A percentile compares a stretch with the other conserved stretches of the same genome.
phyloP scores from a whole-genome alignment of 2,329 filamentous ascomycete species.

The Phialemonium atrogriseum region DNA sequence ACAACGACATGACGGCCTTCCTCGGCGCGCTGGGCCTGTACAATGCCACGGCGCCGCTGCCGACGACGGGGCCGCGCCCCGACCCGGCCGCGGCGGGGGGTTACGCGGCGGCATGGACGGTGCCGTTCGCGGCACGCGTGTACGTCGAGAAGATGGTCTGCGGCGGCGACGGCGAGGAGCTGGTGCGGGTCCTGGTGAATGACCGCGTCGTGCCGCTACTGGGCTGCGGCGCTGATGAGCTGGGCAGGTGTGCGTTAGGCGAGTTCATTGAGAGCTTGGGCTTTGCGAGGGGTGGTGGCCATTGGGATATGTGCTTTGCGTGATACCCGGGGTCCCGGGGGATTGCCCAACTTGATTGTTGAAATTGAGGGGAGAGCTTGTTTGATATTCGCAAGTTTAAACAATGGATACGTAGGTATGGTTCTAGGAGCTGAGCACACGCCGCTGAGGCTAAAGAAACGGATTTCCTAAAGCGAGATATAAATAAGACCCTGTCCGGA shows the following conservation, averaged over 20 bases:
- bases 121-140: slow-evolving; percentile 72
- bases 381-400: too few species aligned
- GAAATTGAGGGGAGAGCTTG: too few species aligned
- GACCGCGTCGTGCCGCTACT: slow-evolving; percentile 68
- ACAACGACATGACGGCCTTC: slow-evolving; percentile 76
- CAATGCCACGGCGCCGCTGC: slow-evolving; percentile 47
- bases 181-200: slow-evolving; percentile 75
- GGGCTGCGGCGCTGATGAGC: slow-evolving; percentile 59
- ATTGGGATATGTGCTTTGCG: slow-evolving; percentile 60
- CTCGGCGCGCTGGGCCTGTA: slow-evolving; percentile 74
- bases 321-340: too few species aligned
- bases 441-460: too few species aligned
- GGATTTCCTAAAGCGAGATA: too few species aligned
- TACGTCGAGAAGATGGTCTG: slow-evolving; percentile 88
- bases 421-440: too few species aligned
- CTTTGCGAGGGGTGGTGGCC: slow-evolving; percentile 64
- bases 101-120: slow-evolving; percentile 68
- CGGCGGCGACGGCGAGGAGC: slow-evolving; percentile 36
- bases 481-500: too few species aligned
- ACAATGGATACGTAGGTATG: too few species aligned
- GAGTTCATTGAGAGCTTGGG: slow-evolving; percentile 66
- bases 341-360: too few species aligned
- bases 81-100: slow-evolving; percentile 49
- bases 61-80: slow-evolving; percentile 36
- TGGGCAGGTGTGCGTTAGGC: slow-evolving; percentile 62